These are phyloP conservation scores for Exutisphaerella laricina DNA, from an alignment of 2,329 filamentous ascomycete genomes.

Conservation along the genomic window DNA sequence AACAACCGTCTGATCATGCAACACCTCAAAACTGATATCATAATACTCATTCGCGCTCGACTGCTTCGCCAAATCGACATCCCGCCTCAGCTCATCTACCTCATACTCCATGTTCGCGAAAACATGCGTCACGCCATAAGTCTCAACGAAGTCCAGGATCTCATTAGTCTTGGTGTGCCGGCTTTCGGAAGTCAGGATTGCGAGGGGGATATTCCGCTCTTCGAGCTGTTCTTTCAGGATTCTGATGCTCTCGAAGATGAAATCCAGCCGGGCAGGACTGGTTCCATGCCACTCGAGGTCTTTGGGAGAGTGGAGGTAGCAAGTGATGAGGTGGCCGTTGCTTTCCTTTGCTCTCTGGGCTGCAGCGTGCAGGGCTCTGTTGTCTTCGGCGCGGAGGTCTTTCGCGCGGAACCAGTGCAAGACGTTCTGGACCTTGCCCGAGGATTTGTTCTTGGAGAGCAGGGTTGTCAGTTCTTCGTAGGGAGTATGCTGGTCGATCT, in stretches of 20 bases:
- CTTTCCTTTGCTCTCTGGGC: constrained; percentile 42
- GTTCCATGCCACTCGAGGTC: constrained; percentile 50
- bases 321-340: constrained; percentile 40
- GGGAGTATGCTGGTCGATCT: constrained; percentile 43
- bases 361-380: constrained; percentile 44
- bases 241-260: constrained; percentile 42
- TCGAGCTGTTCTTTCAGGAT: constrained; percentile 44
- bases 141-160: constrained; percentile 40
- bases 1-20: constrained; percentile 48
- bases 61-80: constrained; percentile 40
- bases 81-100: constrained; percentile 71
- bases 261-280: constrained; percentile 44
- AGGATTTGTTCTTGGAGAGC: constrained; percentile 37
- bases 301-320: constrained; percentile 44
- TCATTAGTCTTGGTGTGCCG: constrained; percentile 40
- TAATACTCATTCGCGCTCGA: constrained; percentile 24
- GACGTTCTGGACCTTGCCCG: constrained; percentile 37
- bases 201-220: constrained; percentile 46
- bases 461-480: constrained; percentile 39
- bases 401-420: constrained; percentile 50
- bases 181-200: constrained; percentile 41
- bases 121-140: constrained; percentile 43
- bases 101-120: constrained; percentile 71
- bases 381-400: constrained; percentile 47
- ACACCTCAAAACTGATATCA: constrained; percentile 38